Percentiles rank a stretch among this genome's conserved stretches.
Conservation (phyloP, 2,329 filamentous ascomycete genomes). For the Nakataea oryzae region DNA sequence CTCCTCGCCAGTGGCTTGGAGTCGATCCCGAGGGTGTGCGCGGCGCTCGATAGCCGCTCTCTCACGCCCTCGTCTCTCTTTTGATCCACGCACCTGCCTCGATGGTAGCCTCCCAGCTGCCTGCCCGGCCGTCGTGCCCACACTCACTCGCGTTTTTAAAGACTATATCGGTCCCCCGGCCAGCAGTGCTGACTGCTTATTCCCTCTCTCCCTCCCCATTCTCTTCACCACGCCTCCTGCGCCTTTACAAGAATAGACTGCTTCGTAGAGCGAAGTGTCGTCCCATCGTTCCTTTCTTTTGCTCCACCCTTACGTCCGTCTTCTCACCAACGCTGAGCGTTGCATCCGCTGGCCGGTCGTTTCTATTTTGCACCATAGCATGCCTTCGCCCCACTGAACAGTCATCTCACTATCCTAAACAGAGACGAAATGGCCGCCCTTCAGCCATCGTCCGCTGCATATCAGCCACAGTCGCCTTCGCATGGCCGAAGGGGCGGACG, state of each 20-base stretch:
- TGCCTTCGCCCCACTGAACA: constrained; percentile 12
- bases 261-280: constrained; percentile 33
- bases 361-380: constrained; percentile 17
- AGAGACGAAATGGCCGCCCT: constrained; percentile 11
- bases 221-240: constrained; percentile 19
- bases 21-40: not conserved
- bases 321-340: constrained; percentile 20
- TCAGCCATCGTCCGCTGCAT: not conserved
- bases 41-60: not conserved
- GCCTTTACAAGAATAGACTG: constrained; percentile 18
- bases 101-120: not conserved
- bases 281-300: constrained; percentile 28
- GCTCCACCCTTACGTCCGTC: constrained; percentile 12
- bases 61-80: no score
- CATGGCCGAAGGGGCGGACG: constrained; percentile 42
- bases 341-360: constrained; percentile 9
- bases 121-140: not conserved
- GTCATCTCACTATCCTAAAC: constrained; percentile 5
- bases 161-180: constrained; percentile 9
- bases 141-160: not conserved
- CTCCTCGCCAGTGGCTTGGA: not conserved
- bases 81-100: not conserved
- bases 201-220: constrained; percentile 15
- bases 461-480: constrained; percentile 35
- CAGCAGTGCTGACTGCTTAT: constrained; percentile 9